These are phyloP conservation scores for Hibiscus mutabilis DNA, from an alignment of 345 rosid genomes.

Conservation along the genomic window DNA sequence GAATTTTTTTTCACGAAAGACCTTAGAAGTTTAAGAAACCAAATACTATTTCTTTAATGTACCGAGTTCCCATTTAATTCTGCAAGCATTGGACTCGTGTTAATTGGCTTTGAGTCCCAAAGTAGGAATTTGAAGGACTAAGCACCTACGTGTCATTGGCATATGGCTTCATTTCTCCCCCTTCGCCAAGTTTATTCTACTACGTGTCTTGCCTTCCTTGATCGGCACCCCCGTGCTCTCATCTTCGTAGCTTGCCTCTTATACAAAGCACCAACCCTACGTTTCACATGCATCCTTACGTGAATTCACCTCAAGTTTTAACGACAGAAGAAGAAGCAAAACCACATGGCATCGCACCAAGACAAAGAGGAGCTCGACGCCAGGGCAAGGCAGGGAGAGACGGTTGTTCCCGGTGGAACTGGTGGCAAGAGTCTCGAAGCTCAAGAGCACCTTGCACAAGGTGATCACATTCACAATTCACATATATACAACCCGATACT, in stretches of 20 bases:
- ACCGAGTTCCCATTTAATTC: background rate
- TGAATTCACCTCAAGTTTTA: background rate
- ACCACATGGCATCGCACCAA: background rate
- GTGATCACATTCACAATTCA: too few species aligned
- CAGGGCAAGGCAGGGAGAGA: background rate
- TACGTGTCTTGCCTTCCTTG: slow-evolving; percentile 1
- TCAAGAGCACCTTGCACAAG: background rate
- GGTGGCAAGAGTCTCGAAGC: background rate
- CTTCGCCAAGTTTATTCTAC: slow-evolving; percentile 3
- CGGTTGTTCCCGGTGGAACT: background rate
- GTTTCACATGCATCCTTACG: background rate
- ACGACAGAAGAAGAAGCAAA: background rate
- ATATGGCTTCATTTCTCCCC: slow-evolving; percentile 3
- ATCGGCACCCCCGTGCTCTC: background rate
- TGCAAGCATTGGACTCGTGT: background rate
- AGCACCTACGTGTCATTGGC: slow-evolving; percentile 4
- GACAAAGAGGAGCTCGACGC: background rate
- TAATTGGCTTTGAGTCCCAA: background rate
- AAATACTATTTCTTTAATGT: too few species aligned
- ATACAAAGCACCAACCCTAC: background rate
- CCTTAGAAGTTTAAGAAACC: too few species aligned
- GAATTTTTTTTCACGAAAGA: too few species aligned
- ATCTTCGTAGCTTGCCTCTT: background rate
- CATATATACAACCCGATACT: too few species aligned
- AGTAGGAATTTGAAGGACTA: background rate